Percentiles rank a stretch among this genome's conserved stretches.
These are phyloP conservation scores for Persicaria tinctoria DNA, from an alignment of 148 eudicot genomes.

Conservation along the genomic window DNA sequence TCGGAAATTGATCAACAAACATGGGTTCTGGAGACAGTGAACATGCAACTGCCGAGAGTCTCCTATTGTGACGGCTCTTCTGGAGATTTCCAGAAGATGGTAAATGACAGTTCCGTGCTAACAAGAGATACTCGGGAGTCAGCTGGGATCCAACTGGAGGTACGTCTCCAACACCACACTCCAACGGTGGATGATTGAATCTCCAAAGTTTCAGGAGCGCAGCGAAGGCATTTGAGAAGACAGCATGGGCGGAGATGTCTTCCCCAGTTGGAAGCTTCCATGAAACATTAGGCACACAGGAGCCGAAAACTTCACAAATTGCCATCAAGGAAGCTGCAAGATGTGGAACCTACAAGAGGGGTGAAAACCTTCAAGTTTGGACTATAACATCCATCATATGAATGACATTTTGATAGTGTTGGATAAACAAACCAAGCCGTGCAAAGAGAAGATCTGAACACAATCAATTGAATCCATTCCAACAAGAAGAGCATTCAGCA, in stretches of 20 bases:
- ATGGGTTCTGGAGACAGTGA: conserved; percentile 65
- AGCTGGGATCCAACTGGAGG: conserved; percentile 96
- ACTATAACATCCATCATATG: not conserved
- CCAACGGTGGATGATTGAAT: conserved; percentile 87
- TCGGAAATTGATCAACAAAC: conserved; percentile 83
- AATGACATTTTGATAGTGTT: not conserved
- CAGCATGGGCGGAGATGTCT: conserved; percentile 70
- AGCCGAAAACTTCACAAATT: conserved; percentile 89
- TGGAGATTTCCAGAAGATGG: conserved; percentile 51
- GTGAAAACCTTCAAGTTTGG: not conserved
- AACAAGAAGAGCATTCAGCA: conserved; percentile 78
- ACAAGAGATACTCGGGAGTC: conserved; percentile 80
- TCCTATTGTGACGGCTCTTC: conserved; percentile 40
- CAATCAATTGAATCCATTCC: conserved; percentile 86
- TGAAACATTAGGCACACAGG: conserved; percentile 59
- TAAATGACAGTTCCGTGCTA: conserved; percentile 68
- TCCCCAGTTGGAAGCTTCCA: conserved; percentile 77
- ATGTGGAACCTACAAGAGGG: conserved; percentile 65
- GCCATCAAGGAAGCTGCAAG: conserved; percentile 95
- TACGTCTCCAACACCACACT: conserved; percentile 80
- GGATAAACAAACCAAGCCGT: conserved; percentile 70
- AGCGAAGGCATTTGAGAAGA: conserved; percentile 89
- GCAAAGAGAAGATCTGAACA: conserved; percentile 88
- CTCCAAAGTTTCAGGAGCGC: conserved; percentile 92
- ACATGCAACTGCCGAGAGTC: conserved; percentile 47